These are phyloP conservation scores for Candida xyloterini DNA, from an alignment of 805 yeast species.

Conservation along the genomic window DNA sequence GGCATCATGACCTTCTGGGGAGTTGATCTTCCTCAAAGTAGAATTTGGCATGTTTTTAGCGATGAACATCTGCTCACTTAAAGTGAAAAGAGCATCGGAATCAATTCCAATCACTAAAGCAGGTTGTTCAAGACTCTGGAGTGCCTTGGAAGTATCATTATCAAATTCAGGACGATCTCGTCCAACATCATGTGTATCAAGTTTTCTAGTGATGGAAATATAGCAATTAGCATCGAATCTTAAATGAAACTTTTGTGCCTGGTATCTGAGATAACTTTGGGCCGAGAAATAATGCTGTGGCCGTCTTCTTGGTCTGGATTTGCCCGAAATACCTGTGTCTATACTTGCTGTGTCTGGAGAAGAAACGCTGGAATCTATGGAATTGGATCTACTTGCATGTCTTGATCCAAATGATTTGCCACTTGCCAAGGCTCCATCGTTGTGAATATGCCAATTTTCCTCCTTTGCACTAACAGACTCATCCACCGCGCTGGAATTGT, in stretches of 20 bases:
- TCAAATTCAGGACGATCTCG: conserved; percentile 56
- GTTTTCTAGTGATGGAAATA: conserved; percentile 86
- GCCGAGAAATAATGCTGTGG: conserved; percentile 82
- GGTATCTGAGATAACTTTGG: conserved; percentile 90
- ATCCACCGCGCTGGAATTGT: conserved; percentile 10
- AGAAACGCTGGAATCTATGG: conserved; percentile 24
- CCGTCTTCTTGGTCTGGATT: conserved; percentile 30
- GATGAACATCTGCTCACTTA: conserved; percentile 83
- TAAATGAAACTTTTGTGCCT: conserved; percentile 83
- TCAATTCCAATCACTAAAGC: conserved; percentile 83
- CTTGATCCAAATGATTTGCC: conserved; percentile 29
- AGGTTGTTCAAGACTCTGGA: conserved; percentile 65
- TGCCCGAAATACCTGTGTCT: conserved; percentile 4
- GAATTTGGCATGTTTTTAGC: conserved; percentile 74
- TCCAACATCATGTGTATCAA: conserved; percentile 93
- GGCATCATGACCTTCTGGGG: conserved; percentile 98
- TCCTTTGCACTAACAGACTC: conserved; percentile 19
- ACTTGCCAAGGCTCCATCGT: conserved; percentile 58
- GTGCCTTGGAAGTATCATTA: conserved; percentile 45
- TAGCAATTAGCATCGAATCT: conserved; percentile 97
- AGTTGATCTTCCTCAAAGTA: conserved; percentile 64
- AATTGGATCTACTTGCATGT: conserved; percentile 29
- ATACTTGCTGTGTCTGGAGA: conserved; percentile 31
- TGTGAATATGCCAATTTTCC: conserved; percentile 81
- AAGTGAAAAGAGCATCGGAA: conserved; percentile 90